These are phyloP conservation scores for Pseudocercospora ulei DNA, from an alignment of 2,329 filamentous ascomycete genomes.

Conservation along the genomic window DNA sequence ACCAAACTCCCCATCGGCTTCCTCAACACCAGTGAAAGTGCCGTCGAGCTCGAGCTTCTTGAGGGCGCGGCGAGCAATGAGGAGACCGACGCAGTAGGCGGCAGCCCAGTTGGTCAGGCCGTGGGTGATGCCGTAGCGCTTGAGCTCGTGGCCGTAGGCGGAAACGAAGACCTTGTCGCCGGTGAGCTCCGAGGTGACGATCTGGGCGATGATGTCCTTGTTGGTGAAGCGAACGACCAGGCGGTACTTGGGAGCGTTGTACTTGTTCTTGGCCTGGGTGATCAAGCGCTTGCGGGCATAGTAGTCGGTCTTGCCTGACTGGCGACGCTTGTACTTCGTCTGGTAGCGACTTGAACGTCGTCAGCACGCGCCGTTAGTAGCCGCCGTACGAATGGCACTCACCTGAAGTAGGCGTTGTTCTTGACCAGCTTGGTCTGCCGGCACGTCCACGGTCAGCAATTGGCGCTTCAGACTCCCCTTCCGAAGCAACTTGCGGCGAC, in stretches of 20 bases:
- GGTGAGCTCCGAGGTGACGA: slow-evolving; percentile 88
- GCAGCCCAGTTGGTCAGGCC: slow-evolving; percentile 99
- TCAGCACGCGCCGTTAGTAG: slow-evolving; percentile 7
- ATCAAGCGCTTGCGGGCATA: slow-evolving; percentile 99
- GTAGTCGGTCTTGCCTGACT: slow-evolving; percentile 98
- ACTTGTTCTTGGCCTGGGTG: slow-evolving; percentile 99
- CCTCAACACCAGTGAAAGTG: slow-evolving; percentile 89
- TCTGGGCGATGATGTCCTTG: slow-evolving; percentile 98
- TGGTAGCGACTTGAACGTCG: slow-evolving; percentile 69
- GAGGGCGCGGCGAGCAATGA: slow-evolving; percentile 91
- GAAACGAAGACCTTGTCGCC: slow-evolving; percentile 94
- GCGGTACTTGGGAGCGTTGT: slow-evolving; percentile 99
- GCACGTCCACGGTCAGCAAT: slow-evolving; percentile 91
- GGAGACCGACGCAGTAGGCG: slow-evolving; percentile 90
- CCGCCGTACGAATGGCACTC: slow-evolving; percentile 39
- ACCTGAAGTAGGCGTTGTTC: slow-evolving; percentile 99
- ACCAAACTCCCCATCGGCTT: slow-evolving; percentile 89
- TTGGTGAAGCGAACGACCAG: slow-evolving; percentile 76
- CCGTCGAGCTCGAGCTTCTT: slow-evolving; percentile 95
- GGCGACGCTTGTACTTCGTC: slow-evolving; percentile 99
- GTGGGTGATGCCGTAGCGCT: slow-evolving; percentile 93
- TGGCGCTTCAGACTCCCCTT: slow-evolving; percentile 83
- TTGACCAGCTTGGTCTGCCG: slow-evolving; percentile 22
- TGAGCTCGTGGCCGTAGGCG: slow-evolving; percentile 95
- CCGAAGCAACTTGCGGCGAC: slow-evolving; percentile 99